A percentile compares a stretch with the other conserved stretches of the same genome.
Evolutionary conservation across 2,329 filamentous ascomycete genomes (phyloP).

Genomic region (Penicillium sp.): DNA sequence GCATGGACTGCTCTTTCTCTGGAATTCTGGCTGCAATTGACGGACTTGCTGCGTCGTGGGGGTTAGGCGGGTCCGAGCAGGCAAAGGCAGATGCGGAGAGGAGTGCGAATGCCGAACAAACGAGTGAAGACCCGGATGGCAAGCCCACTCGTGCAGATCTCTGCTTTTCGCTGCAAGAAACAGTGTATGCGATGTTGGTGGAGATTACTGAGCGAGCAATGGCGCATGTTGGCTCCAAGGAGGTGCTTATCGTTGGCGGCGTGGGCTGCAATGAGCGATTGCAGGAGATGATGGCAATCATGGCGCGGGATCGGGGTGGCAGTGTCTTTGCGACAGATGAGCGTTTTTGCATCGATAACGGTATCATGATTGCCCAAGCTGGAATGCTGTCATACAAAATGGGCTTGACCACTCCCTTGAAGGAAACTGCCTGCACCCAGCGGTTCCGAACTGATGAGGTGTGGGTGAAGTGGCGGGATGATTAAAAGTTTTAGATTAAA

Average conservation of each 20-base stretch:
- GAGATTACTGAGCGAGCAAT: slow-evolving; percentile 98
- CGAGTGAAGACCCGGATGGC: slow-evolving; percentile 34
- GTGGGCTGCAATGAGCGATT: slow-evolving; percentile 93
- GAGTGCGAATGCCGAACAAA: slow-evolving; percentile 18
- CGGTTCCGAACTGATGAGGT: slow-evolving; percentile 81
- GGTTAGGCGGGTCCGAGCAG: slow-evolving; percentile 34
- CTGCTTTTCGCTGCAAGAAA: slow-evolving; percentile 94
- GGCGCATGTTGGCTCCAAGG: slow-evolving; percentile 88
- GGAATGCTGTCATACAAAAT: slow-evolving; percentile 81
- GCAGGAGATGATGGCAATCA: slow-evolving; percentile 97
- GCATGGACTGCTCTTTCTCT: slow-evolving; percentile 97
- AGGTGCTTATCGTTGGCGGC: slow-evolving; percentile 92
- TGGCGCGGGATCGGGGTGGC: slow-evolving; percentile 85
- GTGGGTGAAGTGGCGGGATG: slow-evolving; percentile 70
- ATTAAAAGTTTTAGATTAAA: slow-evolving; percentile 38
- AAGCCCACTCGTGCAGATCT: slow-evolving; percentile 73
- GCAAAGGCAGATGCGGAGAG: slow-evolving; percentile 52
- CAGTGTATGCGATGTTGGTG: slow-evolving; percentile 92
- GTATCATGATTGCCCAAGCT: slow-evolving; percentile 99
- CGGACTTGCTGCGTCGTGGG: slow-evolving; percentile 62
- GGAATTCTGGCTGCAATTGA: slow-evolving; percentile 86
- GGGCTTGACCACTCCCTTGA: slow-evolving; percentile 72
- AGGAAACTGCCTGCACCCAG: slow-evolving; percentile 82
- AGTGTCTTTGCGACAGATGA: slow-evolving; percentile 95
- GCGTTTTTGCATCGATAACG: slow-evolving; percentile 97